phyloP scores from a whole-genome alignment of 345 rosid species.

The Orychophragmus violaceus region DNA sequence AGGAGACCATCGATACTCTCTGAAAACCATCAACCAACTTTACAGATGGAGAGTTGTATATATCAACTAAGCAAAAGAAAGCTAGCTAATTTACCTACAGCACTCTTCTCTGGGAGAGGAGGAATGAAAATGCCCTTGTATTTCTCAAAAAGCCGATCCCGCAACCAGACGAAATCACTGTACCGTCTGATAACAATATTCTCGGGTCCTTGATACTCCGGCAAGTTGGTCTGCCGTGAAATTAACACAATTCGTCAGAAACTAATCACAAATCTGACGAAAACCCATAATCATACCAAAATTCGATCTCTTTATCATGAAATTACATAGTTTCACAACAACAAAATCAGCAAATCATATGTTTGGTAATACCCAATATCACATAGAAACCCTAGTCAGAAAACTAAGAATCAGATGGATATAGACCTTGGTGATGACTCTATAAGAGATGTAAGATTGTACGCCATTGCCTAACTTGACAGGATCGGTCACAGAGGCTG shows the following conservation, averaged over 20 bases:
- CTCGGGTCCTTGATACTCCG: constrained; percentile 83
- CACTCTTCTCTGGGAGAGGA: constrained; percentile 96
- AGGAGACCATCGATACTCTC: background rate
- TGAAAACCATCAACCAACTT: background rate
- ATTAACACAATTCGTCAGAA: background rate
- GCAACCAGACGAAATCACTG: constrained; percentile 92
- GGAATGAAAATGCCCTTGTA: constrained; percentile 89
- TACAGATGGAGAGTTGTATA: background rate
- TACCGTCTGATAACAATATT: constrained; percentile 96
- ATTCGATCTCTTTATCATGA: background rate
- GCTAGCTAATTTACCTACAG: constrained; percentile 60
- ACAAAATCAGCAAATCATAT: background rate
- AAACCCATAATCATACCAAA: background rate
- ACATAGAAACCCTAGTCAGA: constrained; percentile 18
- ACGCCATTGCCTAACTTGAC: constrained; percentile 98
- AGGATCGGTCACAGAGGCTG: constrained; percentile 87
- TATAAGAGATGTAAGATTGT: constrained; percentile 88
- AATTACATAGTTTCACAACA: background rate
- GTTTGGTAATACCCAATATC: background rate
- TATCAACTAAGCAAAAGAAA: background rate
- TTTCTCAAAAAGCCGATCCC: constrained; percentile 84
- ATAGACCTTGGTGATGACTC: constrained; percentile 86
- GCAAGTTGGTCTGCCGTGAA: constrained; percentile 67
- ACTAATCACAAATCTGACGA: background rate
- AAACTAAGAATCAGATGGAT: constrained; percentile 4